These are phyloP conservation scores for Periconia sp. DNA, from an alignment of 2,329 filamentous ascomycete genomes.

Conservation along the genomic window DNA sequence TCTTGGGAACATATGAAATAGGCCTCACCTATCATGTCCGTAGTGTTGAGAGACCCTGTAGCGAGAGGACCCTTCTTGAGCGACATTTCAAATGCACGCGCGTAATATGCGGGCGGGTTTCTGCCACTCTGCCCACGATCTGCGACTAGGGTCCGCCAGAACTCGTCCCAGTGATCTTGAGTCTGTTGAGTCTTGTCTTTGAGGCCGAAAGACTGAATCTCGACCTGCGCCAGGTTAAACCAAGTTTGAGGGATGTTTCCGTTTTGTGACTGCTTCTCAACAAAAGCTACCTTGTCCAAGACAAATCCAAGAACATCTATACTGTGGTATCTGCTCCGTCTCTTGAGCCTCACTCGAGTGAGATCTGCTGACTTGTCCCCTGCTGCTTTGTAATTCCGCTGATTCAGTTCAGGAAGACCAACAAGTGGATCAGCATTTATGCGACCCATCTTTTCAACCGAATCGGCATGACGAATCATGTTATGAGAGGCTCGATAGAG, in stretches of 20 bases:
- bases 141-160: conserved; percentile 24
- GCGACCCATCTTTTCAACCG: conserved; percentile 30
- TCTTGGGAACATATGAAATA: too few relatives aligned
- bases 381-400: conserved; percentile 40
- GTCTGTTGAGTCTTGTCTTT: conserved; percentile 5
- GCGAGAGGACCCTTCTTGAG: conserved; percentile 14
- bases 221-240: conserved; percentile 8
- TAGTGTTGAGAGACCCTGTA: conserved; percentile 16
- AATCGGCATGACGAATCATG: conserved; percentile 24
- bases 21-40: conserved; percentile 17
- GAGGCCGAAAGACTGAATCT: too few relatives aligned
- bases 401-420: conserved; percentile 27
- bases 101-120: conserved; percentile 25
- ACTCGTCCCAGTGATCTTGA: conserved; percentile 9
- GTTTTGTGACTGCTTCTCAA: conserved; percentile 13
- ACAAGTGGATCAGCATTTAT: conserved; percentile 47
- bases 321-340: conserved; percentile 25
- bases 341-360: conserved; percentile 28
- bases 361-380: conserved; percentile 24
- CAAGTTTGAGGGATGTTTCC: conserved; percentile 24
- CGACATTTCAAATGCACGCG: conserved; percentile 19
- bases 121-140: conserved; percentile 17
- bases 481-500: conserved; percentile 28
- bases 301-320: conserved; percentile 42
- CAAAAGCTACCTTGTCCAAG: conserved; percentile 22